Evolutionary conservation across 148 eudicot genomes (phyloP).

Genomic region (Heliamphora exappendiculata): DNA sequence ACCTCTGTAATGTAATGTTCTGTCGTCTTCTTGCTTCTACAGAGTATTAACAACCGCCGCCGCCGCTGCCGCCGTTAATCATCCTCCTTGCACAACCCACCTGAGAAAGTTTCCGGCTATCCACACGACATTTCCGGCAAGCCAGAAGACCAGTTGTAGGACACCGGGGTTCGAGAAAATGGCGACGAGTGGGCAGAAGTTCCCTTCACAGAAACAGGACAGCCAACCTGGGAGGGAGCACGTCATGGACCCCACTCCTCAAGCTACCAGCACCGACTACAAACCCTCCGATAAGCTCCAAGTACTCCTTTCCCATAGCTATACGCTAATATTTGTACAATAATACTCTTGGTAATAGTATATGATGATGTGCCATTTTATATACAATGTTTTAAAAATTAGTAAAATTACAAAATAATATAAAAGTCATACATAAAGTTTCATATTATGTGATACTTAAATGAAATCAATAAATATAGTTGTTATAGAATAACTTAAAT

Average conservation of each 20-base stretch:
- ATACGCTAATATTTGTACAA: neutral
- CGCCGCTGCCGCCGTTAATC: neutral
- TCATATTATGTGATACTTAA: too few relatives aligned
- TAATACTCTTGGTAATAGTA: neutral
- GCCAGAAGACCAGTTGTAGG: neutral
- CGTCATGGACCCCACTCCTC: conserved; percentile 67
- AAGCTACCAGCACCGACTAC: conserved; percentile 25
- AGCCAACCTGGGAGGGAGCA: conserved; percentile 76
- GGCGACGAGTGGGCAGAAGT: conserved; percentile 37
- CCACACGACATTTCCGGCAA: neutral
- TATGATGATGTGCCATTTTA: too few relatives aligned
- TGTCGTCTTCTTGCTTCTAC: neutral
- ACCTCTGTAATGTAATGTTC: neutral
- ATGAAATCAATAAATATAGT: too few relatives aligned
- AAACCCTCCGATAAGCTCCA: conserved; percentile 62
- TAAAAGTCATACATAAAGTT: neutral
- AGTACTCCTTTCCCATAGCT: conserved; percentile 11
- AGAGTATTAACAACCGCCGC: conserved; percentile 4
- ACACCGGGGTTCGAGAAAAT: conserved; percentile 14
- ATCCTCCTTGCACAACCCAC: neutral
- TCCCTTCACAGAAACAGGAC: conserved; percentile 64
- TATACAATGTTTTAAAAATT: too few relatives aligned
- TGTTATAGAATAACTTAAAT: too few relatives aligned
- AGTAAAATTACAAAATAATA: too few relatives aligned
- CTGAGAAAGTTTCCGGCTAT: neutral